Base-by-base conservation (phyloP, 2,329 filamentous ascomycete genomes). In the Colletotrichum destructivum region DNA sequence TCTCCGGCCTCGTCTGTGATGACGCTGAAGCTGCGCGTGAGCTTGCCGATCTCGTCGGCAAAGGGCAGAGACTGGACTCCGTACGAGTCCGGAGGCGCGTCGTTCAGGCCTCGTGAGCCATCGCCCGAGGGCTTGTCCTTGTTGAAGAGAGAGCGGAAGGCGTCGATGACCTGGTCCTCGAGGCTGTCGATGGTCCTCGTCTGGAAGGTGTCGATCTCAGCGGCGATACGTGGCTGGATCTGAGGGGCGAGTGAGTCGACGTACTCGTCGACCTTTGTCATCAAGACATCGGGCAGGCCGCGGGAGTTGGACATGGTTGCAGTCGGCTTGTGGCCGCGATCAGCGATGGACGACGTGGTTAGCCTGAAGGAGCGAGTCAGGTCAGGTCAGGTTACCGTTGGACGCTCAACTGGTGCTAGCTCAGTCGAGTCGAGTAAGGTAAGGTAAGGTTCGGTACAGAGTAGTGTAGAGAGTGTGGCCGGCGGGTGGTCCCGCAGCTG, bases 171-270 rank as follows among this genome's bases (percentile, higher is more conserved):
- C 73, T 85, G 81, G n/a, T 77, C 76, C 72, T 86, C 84, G n/a
- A 86, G 74, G 21, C 77, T 81, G 75, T 85, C 84, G 75, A 86
- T 84, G 71, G 84, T 85, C 76, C 83, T 84, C 62, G 78, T 76
- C 73, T 85, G 84, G 72, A 85, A 85, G 7, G 75, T 71, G 61
- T 85, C 82, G 59, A 85, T 80, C 78, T 86, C 84, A 16, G 79
- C 69, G 16, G 82, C 78, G 77, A 86, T 84, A 80, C 82, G 83
- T 76, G 84, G 83, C 72, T 85, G 82, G 65, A 85, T 85, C 74
- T 85, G 82, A 7, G 84, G 84, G 2, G 82, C 82, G 4, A 85
- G 82, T 0, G 83, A 85, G 79, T 85, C 84, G 76, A 85, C 83
- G 61, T 85, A 85, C 18, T 84, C 80, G 78, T 85, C 84, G 2